Evolutionary conservation across 2,329 filamentous ascomycete species (phyloP).

Genomic region (Tolypocladium capitatum): DNA sequence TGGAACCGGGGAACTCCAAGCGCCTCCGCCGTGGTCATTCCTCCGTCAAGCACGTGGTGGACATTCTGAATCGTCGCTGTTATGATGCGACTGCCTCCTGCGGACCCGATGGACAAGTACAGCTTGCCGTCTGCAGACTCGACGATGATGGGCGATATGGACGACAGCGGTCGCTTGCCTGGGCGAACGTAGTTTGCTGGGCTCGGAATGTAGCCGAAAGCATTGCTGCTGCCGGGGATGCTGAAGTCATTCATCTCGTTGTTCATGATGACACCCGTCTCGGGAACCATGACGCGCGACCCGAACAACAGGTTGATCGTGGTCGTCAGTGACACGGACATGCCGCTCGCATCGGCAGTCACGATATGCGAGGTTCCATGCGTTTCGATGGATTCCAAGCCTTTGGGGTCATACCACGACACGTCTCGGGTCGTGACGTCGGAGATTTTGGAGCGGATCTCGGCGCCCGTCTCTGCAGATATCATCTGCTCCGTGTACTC

Average conservation of each 20-base stretch:
- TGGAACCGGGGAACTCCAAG: constrained; percentile 61
- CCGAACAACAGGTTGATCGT: constrained; percentile 76
- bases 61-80: constrained; percentile 69
- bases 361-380: constrained; percentile 58
- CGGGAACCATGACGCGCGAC: constrained; percentile 60
- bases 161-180: constrained; percentile 65
- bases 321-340: constrained; percentile 66
- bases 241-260: constrained; percentile 60
- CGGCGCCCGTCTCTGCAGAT: constrained; percentile 44
- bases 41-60: constrained; percentile 58
- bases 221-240: constrained; percentile 56
- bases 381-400: constrained; percentile 39
- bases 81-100: constrained; percentile 75
- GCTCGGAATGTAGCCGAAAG: constrained; percentile 65
- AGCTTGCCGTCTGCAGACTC: constrained; percentile 55
- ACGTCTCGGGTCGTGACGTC: constrained; percentile 24
- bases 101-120: constrained; percentile 61
- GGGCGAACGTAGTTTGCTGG: constrained; percentile 64
- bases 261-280: constrained; percentile 67
- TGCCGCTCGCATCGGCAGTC: constrained; percentile 52
- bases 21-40: constrained; percentile 46
- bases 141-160: constrained; percentile 65
- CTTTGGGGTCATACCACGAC: constrained; percentile 30
- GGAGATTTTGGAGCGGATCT: constrained; percentile 32
- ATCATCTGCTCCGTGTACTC: constrained; percentile 51